Conservation (phyloP, 148 eudicot species). For the Arctostaphylos glauca region DNA sequence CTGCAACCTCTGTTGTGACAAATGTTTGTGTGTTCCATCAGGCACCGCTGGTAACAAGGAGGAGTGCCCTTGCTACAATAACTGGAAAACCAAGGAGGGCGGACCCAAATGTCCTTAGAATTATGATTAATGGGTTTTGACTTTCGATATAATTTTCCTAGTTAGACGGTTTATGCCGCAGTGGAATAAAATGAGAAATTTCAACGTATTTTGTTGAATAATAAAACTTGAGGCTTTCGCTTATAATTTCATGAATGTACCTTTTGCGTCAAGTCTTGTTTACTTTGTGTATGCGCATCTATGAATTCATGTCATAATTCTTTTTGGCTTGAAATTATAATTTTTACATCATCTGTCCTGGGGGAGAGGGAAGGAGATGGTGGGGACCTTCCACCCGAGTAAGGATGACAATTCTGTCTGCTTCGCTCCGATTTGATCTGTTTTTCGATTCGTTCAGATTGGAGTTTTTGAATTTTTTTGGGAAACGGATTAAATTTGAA, state of each 20-base stretch:
- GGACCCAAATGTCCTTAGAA: constrained; percentile 13
- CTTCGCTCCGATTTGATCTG: no score
- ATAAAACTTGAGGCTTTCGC: not conserved
- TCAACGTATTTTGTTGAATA: not conserved
- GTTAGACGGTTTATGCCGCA: not conserved
- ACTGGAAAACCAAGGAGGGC: not conserved
- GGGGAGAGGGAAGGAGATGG: no score
- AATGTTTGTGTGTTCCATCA: constrained; percentile 19
- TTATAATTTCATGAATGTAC: not conserved
- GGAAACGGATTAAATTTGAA: no score
- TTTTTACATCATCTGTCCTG: no score
- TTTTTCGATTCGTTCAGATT: no score
- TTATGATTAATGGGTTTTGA: not conserved
- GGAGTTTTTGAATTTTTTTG: no score
- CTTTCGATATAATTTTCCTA: not conserved
- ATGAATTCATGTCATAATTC: no score
- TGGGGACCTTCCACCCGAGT: no score
- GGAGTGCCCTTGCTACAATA: constrained; percentile 21
- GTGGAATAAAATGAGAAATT: not conserved
- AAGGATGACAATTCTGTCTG: no score
- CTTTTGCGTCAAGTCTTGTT: no score
- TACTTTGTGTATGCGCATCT: no score
- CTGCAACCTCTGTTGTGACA: constrained; percentile 15
- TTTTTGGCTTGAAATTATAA: no score
- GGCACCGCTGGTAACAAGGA: constrained; percentile 16